A percentile compares a stretch with the other conserved stretches of the same genome.
phyloP scores from a whole-genome alignment of 495 filamentous ascomycete genomes.

The Lasiosphaeria hispida region DNA sequence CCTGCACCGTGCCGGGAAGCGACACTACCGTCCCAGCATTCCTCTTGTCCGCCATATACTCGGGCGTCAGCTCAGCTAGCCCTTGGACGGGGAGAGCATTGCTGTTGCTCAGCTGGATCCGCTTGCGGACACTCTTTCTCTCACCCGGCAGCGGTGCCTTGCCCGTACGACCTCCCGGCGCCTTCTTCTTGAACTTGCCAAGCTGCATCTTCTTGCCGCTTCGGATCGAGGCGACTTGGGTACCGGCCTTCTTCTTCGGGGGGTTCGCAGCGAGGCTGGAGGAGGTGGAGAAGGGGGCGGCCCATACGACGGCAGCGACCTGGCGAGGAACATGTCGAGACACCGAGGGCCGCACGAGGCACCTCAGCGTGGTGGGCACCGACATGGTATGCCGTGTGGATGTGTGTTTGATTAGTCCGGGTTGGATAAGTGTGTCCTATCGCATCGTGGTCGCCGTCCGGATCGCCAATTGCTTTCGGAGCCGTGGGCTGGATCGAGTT shows the following conservation, averaged over 20 bases:
- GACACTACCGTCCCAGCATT: conserved; percentile 64
- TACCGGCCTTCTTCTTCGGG: conserved; percentile 24
- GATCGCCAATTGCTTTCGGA: conserved; percentile 26
- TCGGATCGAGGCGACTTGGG: conserved; percentile 25
- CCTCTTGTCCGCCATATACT: conserved; percentile 52
- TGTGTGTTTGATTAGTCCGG: conserved; percentile 7
- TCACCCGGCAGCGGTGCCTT: conserved; percentile 69
- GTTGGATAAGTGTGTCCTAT: conserved; percentile 19
- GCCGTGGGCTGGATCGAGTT: background rate
- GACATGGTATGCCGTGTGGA: conserved; percentile 54
- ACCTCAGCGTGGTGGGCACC: conserved; percentile 65
- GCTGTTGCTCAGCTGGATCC: conserved; percentile 86
- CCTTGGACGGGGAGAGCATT: conserved; percentile 78
- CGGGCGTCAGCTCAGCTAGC: conserved; percentile 56
- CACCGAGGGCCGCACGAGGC: conserved; percentile 57
- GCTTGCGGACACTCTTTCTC: conserved; percentile 81
- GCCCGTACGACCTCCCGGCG: conserved; percentile 28
- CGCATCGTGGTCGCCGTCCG: conserved; percentile 27
- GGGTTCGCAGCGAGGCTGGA: background rate
- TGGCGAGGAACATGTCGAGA: conserved; percentile 26
- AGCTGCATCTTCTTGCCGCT: conserved; percentile 38
- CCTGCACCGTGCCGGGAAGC: conserved; percentile 66
- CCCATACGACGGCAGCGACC: conserved; percentile 11
- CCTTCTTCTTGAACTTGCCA: conserved; percentile 56
- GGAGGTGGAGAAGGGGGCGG: conserved; percentile 35